Conservation (phyloP, 371 early-diverging fungal genomes). For the Lichtheimia ramosa region DNA sequence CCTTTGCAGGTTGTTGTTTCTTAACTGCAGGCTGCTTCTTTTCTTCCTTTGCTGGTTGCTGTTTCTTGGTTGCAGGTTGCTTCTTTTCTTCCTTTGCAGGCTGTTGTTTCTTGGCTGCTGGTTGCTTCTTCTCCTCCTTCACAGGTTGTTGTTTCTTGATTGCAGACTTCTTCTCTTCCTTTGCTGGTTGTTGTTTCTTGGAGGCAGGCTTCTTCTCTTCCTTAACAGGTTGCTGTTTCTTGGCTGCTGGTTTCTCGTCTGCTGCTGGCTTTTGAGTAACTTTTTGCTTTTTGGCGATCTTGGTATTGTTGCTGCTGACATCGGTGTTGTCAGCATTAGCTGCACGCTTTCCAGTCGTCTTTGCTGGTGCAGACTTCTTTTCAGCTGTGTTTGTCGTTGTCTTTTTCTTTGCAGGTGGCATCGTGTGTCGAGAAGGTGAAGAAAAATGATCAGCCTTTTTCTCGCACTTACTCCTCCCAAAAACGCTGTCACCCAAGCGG, state of each 20-base stretch:
- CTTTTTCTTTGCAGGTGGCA: neutral
- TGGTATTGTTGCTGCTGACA: neutral
- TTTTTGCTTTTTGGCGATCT: neutral
- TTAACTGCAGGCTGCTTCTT: neutral
- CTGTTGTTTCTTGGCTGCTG: neutral
- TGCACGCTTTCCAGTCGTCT: conserved; percentile 8
- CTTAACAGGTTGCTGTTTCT: conserved; percentile 4
- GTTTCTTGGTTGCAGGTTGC: neutral
- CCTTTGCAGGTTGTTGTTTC: conserved; percentile 1
- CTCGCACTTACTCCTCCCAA: neutral
- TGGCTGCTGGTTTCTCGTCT: neutral
- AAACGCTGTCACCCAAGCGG: neutral
- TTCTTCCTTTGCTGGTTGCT: neutral
- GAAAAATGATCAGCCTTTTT: neutral
- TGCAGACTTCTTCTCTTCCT: neutral
- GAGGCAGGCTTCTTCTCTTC: conserved; percentile 1
- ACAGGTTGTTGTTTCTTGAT: neutral
- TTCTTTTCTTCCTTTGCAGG: conserved; percentile 6
- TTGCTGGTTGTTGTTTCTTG: neutral
- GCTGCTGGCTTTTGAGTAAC: neutral
- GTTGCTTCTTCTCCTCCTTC: neutral
- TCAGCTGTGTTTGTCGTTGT: conserved; percentile 2
- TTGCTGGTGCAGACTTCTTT: conserved; percentile 13
- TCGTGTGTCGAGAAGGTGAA: neutral
- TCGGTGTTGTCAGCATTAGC: neutral